Evolutionary conservation across 257 asterid species (phyloP), one percentile per base, ranked within the genome.

Genomic region (Echium plantagineum): DNA sequence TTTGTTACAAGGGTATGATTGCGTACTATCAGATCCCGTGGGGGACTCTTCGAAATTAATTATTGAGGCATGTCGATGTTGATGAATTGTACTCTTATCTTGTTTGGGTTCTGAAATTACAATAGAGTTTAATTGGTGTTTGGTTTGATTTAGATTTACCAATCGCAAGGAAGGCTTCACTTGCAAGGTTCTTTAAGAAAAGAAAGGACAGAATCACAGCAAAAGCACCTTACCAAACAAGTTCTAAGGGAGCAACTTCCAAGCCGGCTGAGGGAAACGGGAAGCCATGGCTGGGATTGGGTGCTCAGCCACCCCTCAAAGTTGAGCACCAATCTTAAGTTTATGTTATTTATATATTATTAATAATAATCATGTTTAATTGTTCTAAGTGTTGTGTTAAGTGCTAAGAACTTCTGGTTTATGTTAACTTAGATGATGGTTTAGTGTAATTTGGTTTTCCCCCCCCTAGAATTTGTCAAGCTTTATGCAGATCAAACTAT

Each of bases 171-270:
- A 65, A 72, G 57, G 76, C 70, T 4, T 77, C 82, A 18, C 73
- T 77, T 21, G 62, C 79, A 57, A 64, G 79, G 66, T 77, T 77
- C 65, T 46, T 77, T 58, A 77, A 77, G 79, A 77, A 77, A 59
- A 69, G 82, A 49, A 77, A 77, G 63, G 80, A 77, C 65, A 74
- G 81, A 66, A 54, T 76, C 42, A 66, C 68, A 49, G 71, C 80
- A 24, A 74, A 56, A 24, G 72, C 72, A 38, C 83, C 83, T 6
- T 77, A 77, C 28, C 63, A 64, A 48, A 10, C 17, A 21, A 59
- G 21, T 66, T 59, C 54, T 7, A 47, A 10, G 20, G 66, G 32
- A 7, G 51, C 54, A 58, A 49, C 61, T 60, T 57, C 75, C 15
- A 58, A 66, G 65, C 20, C 21, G 7, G 73, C 7, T 19, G 74